Percentiles rank a stretch among this genome's conserved stretches.
Evolutionary conservation across 176 grass and related monocot species (phyloP).

Genomic region (Oryza meyeriana): DNA sequence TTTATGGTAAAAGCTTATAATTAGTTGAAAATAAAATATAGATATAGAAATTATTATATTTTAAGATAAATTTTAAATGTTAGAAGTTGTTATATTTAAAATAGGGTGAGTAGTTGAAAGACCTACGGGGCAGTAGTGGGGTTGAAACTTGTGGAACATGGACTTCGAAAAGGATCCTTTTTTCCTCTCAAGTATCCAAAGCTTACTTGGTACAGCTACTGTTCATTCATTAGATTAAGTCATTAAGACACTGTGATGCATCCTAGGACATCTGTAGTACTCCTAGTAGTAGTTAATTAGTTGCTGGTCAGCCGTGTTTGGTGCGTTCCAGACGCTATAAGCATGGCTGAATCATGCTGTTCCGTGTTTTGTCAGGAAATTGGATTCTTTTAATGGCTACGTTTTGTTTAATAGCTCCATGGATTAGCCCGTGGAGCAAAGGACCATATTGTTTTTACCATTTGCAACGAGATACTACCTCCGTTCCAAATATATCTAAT

Average conservation of each 20-base stretch:
- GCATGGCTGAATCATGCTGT: slow-evolving; percentile 22
- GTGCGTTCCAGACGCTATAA: not conserved
- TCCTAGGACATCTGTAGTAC: not conserved
- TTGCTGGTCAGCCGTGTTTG: not conserved
- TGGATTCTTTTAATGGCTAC: slow-evolving; percentile 12
- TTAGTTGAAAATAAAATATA: no score
- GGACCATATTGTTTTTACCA: not conserved
- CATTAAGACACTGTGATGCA: slow-evolving; percentile 19
- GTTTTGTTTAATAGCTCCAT: slow-evolving; percentile 6
- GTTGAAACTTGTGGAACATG: not conserved
- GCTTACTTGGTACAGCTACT: not conserved
- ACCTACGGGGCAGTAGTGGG: not conserved
- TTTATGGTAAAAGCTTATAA: no score
- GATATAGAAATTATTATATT: no score
- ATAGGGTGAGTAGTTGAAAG: no score
- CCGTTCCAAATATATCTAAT: no score
- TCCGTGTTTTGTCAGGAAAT: slow-evolving; percentile 20
- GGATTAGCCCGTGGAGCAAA: not conserved
- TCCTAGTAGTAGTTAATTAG: slow-evolving; percentile 23
- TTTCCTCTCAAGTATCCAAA: not conserved
- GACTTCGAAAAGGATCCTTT: not conserved
- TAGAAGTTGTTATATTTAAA: no score
- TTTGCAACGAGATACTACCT: not conserved
- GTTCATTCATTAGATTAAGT: slow-evolving; percentile 8
- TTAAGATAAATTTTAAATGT: no score